Evolutionary conservation across 345 rosid species (phyloP).

Genomic region (Eucalyptus camaldulensis): DNA sequence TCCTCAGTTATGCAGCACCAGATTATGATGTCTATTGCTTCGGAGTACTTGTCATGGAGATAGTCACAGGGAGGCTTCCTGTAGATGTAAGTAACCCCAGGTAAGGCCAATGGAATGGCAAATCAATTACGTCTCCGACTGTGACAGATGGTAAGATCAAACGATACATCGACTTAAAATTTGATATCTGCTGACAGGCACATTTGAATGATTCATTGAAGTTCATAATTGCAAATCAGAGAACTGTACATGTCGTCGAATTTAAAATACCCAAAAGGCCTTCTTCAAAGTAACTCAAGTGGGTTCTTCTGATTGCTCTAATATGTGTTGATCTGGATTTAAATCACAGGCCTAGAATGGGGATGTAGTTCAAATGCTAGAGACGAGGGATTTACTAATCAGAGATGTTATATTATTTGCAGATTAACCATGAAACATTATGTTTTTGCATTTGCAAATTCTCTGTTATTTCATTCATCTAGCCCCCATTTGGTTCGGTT

Average conservation of each 20-base stretch:
- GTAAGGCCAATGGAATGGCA: neutral
- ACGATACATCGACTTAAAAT: neutral
- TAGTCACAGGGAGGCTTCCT: conserved; percentile 44
- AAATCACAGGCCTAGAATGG: conserved; percentile 60
- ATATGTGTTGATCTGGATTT: conserved; percentile 57
- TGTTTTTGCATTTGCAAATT: neutral
- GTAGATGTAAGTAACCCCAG: conserved; percentile 32
- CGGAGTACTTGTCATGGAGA: conserved; percentile 63
- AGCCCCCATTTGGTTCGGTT: neutral
- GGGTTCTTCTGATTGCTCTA: conserved; percentile 45
- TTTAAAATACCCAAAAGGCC: conserved; percentile 41
- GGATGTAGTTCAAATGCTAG: conserved; percentile 64
- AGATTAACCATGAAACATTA: neutral
- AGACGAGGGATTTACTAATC: conserved; percentile 51
- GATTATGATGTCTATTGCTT: conserved; percentile 56
- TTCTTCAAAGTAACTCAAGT: conserved; percentile 44
- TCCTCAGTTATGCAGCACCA: conserved; percentile 14
- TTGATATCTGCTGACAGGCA: conserved; percentile 10
- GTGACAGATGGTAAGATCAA: neutral
- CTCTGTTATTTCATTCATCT: neutral
- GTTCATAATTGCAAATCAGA: conserved; percentile 45
- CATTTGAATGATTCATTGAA: conserved; percentile 56
- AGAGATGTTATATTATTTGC: neutral
- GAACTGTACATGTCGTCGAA: conserved; percentile 34
- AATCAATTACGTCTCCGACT: neutral